Base-by-base conservation (phyloP, 2,329 filamentous ascomycete species). In the Penicillium corylophilum region DNA sequence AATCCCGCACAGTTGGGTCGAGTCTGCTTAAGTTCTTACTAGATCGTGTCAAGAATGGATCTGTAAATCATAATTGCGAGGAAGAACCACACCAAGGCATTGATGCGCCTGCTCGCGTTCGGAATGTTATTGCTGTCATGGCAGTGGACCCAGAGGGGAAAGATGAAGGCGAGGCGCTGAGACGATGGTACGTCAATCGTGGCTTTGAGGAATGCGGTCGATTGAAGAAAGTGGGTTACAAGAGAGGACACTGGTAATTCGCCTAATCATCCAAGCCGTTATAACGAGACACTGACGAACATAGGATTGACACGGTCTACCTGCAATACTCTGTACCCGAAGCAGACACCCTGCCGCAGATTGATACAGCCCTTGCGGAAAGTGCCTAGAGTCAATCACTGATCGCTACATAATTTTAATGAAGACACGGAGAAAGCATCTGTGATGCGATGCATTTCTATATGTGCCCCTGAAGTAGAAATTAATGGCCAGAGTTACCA, bases 181-280 rank as follows among this genome's bases (percentile, higher is more conserved):
- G 68, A 48, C 65, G 66, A 43, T 75, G 69, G 67, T 76, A 73
- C 50, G 48, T 65, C n/a, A 57, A 64, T 42, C 65, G 68, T 50
- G 72, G 73, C 0, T 75, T 75, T 57, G 60, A 68, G 23, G 63
- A 74, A 50, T 62, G 67, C 2, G 73, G 71, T 18, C 65, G 71
- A 45, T 51, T 76, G 52, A 64, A 70, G 39, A 64, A 64, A 5
- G 67, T 74, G 20, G 73, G 71, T 4, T 66, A 62, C 46, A 76
- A 76, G 52, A 66, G 65, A 48, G 69, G 66, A 7, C 54, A 61
- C 43, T 72, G 68, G 72, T 74, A 53, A 44, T 43, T 49, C 9
- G 12, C 20, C 8, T 15, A 3, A 8, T 28, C 1, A 5, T 18
- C 3, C 18, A 15, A 33, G 0, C 20, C 1, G 1, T 33, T 13